phyloP scores from a whole-genome alignment of 2,329 filamentous ascomycete genomes.

The Xylariaceae sp. region DNA sequence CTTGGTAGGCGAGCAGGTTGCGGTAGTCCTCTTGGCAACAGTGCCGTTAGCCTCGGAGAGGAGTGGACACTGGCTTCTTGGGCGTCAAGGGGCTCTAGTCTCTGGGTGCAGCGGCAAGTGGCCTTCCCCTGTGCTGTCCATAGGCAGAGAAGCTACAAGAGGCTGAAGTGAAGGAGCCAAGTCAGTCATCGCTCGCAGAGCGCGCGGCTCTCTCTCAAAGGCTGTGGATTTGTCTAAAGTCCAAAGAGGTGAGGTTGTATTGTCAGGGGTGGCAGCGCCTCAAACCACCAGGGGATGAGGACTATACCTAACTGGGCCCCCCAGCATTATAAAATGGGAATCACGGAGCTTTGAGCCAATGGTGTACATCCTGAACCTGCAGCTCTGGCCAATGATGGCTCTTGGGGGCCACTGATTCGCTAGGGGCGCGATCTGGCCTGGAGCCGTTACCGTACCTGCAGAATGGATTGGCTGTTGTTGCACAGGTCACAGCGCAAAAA shows the following conservation, averaged over 20 bases:
- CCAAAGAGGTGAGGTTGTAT: conserved; percentile 18
- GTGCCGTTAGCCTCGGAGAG: conserved; percentile 3
- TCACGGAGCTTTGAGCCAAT: conserved; percentile 9
- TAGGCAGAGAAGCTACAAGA: conserved; percentile 17
- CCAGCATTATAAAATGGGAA: conserved; percentile 2
- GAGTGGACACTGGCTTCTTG: not conserved
- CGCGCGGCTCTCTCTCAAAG: conserved; percentile 25
- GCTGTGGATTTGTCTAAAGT: conserved; percentile 12
- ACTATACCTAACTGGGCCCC: not conserved
- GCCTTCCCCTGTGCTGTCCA: conserved; percentile 5
- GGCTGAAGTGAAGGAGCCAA: conserved; percentile 2
- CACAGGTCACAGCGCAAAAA: not conserved
- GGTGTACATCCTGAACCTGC: conserved; percentile 4
- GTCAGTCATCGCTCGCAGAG: conserved; percentile 12
- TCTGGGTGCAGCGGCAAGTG: conserved; percentile 4
- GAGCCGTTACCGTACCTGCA: conserved; percentile 4
- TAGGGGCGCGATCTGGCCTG: not conserved
- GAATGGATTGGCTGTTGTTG: conserved; percentile 9
- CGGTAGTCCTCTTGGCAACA: conserved; percentile 1
- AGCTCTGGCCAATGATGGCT: conserved; percentile 17
- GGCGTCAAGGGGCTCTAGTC: not conserved
- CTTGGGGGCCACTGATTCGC: conserved; percentile 9
- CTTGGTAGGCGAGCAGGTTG: not conserved
- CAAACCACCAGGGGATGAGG: not conserved
- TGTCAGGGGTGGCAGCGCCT: conserved; percentile 22